phyloP scores from a whole-genome alignment of 169 alveolate species.

The Plasmodium reichenowi region DNA sequence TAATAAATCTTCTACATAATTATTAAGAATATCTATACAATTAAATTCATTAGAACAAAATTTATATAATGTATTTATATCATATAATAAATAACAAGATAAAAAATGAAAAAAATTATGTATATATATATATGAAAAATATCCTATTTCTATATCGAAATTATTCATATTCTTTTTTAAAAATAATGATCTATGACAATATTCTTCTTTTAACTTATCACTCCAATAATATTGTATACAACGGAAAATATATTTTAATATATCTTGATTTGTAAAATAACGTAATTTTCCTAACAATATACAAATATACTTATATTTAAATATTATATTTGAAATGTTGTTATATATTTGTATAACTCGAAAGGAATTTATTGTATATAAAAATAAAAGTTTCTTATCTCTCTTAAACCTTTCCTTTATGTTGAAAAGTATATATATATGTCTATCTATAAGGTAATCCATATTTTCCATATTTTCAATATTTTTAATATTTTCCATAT shows the following conservation, averaged over 20 bases:
- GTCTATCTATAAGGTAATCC: not conserved
- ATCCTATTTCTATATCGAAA: slow-evolving; percentile 61
- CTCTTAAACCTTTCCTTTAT: slow-evolving; percentile 29
- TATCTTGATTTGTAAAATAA: slow-evolving; percentile 19
- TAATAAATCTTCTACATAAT: slow-evolving; percentile 27
- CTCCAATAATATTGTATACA: slow-evolving; percentile 26
- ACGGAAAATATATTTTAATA: slow-evolving; percentile 25
- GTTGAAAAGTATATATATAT: not conserved
- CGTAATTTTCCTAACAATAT: slow-evolving; percentile 22
- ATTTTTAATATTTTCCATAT: not conserved
- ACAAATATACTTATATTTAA: slow-evolving; percentile 54
- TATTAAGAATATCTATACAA: slow-evolving; percentile 33
- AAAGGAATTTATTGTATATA: slow-evolving; percentile 62
- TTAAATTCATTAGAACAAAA: slow-evolving; percentile 54
- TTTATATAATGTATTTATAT: slow-evolving; percentile 28
- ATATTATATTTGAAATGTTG: slow-evolving; percentile 37
- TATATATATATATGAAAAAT: slow-evolving; percentile 52
- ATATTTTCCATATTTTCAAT: not conserved
- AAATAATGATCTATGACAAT: not conserved
- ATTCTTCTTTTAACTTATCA: slow-evolving; percentile 15
- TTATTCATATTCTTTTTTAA: slow-evolving; percentile 6
- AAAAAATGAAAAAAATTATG: slow-evolving; percentile 47
- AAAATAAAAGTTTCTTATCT: slow-evolving; percentile 40
- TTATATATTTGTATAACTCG: slow-evolving; percentile 61
- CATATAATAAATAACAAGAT: slow-evolving; percentile 55